Evolutionary conservation across 2,329 filamentous ascomycete species (phyloP), one percentile per base, ranked within the genome.

Genomic region (Erysiphe pisi): DNA sequence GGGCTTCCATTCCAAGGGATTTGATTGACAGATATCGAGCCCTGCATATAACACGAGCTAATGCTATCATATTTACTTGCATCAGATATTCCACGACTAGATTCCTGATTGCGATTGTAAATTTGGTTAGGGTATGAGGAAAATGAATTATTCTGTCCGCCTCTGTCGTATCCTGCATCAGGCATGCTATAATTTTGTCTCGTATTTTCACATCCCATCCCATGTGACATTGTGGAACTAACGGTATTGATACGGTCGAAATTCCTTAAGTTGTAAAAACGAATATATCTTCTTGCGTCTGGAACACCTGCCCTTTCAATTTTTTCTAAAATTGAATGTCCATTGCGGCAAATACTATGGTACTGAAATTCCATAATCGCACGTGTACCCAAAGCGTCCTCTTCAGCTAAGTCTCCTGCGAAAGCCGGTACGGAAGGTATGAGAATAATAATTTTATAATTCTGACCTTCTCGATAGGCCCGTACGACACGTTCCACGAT

Each of bases 291-390:
- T 80, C 86, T 84, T 0, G 91, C 90, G 80, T 94, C 85, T 1
- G 84, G 86, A 75, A 93, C 86, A 12, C 92, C 91, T 47, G 87
- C 86, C 77, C 86, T 85, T 25, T 85, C 84, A 76, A 94, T 86
- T 70, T 85, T 86, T 82, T 94, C 91, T 81, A 94, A 89, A 81
- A 96, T 95, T 77, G 89, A 91, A 82, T 92, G 84, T 2, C 91
- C 91, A 47, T 91, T 91, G 52, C 92, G 88, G 82, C 89, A 91
- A 83, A 95, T 95, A 76, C 88, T 91, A 80, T 89, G 86, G 83
- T 95, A 94, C 81, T 95, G 92, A 82, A 91, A 94, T 82, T 95
- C 92, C 91, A 95, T 94, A 80, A 96, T 94, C 7, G 92, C 93
- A 52, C 93, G 86, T 0, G 92, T 95, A 31, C 91, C 91, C 0